Base-by-base conservation (phyloP, 345 rosid species). In the Alliaria petiolata region DNA sequence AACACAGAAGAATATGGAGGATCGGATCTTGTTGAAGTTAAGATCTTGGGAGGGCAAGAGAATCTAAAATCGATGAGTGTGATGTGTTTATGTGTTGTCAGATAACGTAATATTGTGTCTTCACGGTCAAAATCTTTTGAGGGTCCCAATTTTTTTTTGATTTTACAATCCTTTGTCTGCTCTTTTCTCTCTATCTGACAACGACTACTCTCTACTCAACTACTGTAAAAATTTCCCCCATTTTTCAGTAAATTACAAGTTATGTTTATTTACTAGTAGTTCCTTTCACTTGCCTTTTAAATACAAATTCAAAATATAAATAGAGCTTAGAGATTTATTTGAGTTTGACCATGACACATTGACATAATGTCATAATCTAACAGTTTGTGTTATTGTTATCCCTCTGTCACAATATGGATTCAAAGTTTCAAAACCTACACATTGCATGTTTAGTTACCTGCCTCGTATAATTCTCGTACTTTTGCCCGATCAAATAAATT, bases 11-110 rank as follows among this genome's bases (percentile, higher is more conserved):
- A 55, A 72, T 72, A 49, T 44, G 51, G 60, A 73, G 53, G 81
- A 60, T 75, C 56, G 63, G 73, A 75, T 75, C 56, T 67, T 42
- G 46, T 38, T 47, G 31, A 3, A 28, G 31, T 50, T 4, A 53
- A 71, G 69, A 62, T 62, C 63, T 62, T 17, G 44, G 13, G 46
- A 13, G n/a, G 20, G 33, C n/a, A 67, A 67, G 56, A 63, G 70
- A 72, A 72, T 63, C 76, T 72, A 72, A 50, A 44, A 64, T 38
- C 9, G 49, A 72, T 54, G 64, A 55, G 71, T 64, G 65, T 64
- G 65, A 72, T 64, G 65, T 72, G 40, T 72, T 45, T 10, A 43
- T 72, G 77, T 72, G 51, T 65, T 72, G 76, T 71, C 76, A 62
- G 76, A 71, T 42, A 52, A 54, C 76, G 64, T 63, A 72, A 63